Evolutionary conservation across 2,329 filamentous ascomycete species (phyloP), one percentile per base, ranked within the genome.

Genomic region (Fusarium denticulatum): DNA sequence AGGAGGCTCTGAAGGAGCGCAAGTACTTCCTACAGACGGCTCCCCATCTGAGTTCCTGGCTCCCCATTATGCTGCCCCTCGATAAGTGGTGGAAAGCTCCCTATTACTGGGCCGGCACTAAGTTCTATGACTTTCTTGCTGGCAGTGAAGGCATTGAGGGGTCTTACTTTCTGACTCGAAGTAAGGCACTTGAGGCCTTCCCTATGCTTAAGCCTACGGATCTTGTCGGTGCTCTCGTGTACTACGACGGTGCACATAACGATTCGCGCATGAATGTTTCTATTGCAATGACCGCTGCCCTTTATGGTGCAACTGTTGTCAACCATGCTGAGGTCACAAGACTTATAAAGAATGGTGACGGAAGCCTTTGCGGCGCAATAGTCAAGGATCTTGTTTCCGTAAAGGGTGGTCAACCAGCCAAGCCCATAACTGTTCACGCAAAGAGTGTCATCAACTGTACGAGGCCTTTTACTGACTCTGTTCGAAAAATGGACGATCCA

Each of bases 261-360:
- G 94, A 97, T 82, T 96, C 94, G 26, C 90, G 94, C 56, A 97
- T 97, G 94, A 97, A 97, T 80, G 92, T 96, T 34, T 95, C 93
- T 14, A 87, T 97, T 64, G 94, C 93, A 26, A 94, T 96, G 90
- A 97, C 94, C 24, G 94, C 94, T 63, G 93, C 94, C n/a, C 85
- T 97, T 47, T 97, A 96, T 80, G 94, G 94, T 37, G 90, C 91
- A 62, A 97, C 93, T 8, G 89, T 96, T 43, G 89, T 94, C 67
- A 97, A 96, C 82, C 93, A 97, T 82, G 85, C 94, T 78, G 93
- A 96, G 81, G 93, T 97, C 60, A 95, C 91, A 11, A 85, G 88
- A 46, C 86, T 97, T 43, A 88, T 92, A 72, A 97, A 96, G 82
- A 91, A 96, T 80, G 88, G 87, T 7, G 86, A 88, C 59, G 94